Evolutionary conservation across 805 yeast genomes (phyloP), one percentile per base, ranked within the genome.

Genomic region (Scheffersomyces amazonensis): DNA sequence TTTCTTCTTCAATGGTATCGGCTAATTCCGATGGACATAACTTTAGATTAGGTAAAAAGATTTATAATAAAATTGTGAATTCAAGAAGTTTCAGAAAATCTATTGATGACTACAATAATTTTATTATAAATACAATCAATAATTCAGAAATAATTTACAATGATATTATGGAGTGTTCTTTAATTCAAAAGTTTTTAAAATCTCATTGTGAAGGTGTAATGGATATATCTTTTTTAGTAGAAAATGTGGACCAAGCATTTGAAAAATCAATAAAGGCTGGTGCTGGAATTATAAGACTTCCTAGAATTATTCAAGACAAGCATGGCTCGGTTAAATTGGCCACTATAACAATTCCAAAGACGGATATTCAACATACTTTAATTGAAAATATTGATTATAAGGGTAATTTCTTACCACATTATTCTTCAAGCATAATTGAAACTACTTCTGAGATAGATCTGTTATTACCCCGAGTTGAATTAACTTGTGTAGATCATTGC

Each of bases 141-240:
- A 41, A 37, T 31, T 47, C 55, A 4, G 53, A 53, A 31, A 30
- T 28, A 2, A 40, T 50, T 5, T 41, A 45, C 31, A 39, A 50
- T 34, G 60, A 53, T 24, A 35, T 44, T 5, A 32, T 44, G 23
- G 53, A 49, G 22, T 33, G 44, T 13, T 28, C 27, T 8, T 28
- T 46, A 16, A 46, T 61, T 27, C 58, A 55, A 25, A 46, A 53
- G 15, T 66, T 53, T 45, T 46, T 65, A 11, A 42, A 46, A 10
- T 41, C 49, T 4, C 96, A 87, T 56, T 91, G 95, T 1, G 90
- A 85, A 53, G 85, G 87, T 4, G 87, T 87, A n/a, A 78, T 78
- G 55, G 93, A 87, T 52, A 77, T 87, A 9, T 75, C 87, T 0
- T 82, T 87, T 48, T 53, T 53, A n/a, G 91, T 85, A 0, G 63